Conservation (phyloP, 2,329 filamentous ascomycete species). For the Nigrospora oryzae region DNA sequence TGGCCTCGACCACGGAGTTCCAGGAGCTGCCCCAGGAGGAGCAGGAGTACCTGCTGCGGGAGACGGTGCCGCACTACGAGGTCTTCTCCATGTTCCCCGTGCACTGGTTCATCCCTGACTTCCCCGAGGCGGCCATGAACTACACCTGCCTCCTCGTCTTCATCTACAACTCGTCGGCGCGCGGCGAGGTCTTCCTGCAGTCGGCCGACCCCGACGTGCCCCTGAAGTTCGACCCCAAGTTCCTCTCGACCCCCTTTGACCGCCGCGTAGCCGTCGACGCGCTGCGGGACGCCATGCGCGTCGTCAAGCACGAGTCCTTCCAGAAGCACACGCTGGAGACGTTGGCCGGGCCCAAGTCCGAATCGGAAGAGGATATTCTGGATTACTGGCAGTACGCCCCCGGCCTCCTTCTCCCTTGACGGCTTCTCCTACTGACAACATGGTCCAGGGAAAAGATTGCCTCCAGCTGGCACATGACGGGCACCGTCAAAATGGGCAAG, state of each 20-base stretch:
- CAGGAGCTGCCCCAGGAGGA: slow-evolving; percentile 32
- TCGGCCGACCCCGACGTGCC: slow-evolving; percentile 42
- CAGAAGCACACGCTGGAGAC: slow-evolving; percentile 31
- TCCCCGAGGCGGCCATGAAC: slow-evolving; percentile 25
- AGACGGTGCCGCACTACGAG: slow-evolving; percentile 50
- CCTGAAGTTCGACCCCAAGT: slow-evolving; percentile 43
- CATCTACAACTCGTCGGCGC: slow-evolving; percentile 43
- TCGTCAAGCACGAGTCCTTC: slow-evolving; percentile 34
- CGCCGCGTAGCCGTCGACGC: slow-evolving; percentile 37
- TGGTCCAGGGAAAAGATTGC: slow-evolving; percentile 24
- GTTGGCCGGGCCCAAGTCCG: slow-evolving; percentile 33
- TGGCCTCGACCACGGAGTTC: slow-evolving; percentile 37
- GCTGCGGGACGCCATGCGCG: slow-evolving; percentile 30
- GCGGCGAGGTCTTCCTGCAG: slow-evolving; percentile 41
- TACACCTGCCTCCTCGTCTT: slow-evolving; percentile 36
- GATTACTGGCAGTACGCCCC: slow-evolving; percentile 24
- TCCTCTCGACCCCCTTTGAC: slow-evolving; percentile 46
- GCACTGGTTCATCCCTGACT: slow-evolving; percentile 31
- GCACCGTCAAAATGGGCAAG: slow-evolving; percentile 49
- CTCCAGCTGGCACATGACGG: slow-evolving; percentile 47
- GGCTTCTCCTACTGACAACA: no score
- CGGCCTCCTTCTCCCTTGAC: no score
- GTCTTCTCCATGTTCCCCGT: slow-evolving; percentile 36
- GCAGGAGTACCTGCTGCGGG: slow-evolving; percentile 33
- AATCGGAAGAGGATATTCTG: slow-evolving; percentile 44